Conservation (phyloP, 2,329 filamentous ascomycete genomes). For the Fusarium pseudocircinatum region DNA sequence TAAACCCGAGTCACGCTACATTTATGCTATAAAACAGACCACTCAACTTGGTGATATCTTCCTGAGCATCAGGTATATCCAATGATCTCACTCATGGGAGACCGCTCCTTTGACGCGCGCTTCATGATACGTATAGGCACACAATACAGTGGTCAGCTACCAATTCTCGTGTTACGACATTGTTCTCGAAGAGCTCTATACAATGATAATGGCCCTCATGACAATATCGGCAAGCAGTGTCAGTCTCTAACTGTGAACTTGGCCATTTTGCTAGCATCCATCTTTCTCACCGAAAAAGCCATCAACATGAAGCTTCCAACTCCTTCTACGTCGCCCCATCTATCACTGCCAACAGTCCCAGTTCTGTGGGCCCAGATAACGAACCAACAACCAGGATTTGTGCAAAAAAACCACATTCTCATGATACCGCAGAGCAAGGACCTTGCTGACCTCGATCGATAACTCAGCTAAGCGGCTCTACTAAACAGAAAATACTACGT, state of each 20-base stretch:
- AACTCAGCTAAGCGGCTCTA: conserved; percentile 3
- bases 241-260: neutral
- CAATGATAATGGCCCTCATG: neutral
- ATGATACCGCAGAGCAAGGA: conserved; percentile 17
- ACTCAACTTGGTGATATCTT: conserved; percentile 24
- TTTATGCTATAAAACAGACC: neutral
- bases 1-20: neutral
- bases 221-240: neutral
- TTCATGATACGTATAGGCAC: neutral
- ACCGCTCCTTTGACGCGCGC: neutral
- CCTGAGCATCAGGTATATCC: conserved; percentile 33
- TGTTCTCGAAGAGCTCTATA: neutral
- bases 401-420: conserved; percentile 19
- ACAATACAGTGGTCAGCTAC: neutral
- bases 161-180: neutral
- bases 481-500: conserved; percentile 16
- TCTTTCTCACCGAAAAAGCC: neutral
- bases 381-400: conserved; percentile 22
- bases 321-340: conserved; percentile 17
- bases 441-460: neutral
- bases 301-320: conserved; percentile 5
- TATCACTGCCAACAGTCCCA: conserved; percentile 19
- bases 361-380: conserved; percentile 29
- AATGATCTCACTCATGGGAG: neutral
- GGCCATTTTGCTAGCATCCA: neutral